Evolutionary conservation across 2,329 filamentous ascomycete genomes (phyloP).

Genomic region (Colletotrichum karsti): DNA sequence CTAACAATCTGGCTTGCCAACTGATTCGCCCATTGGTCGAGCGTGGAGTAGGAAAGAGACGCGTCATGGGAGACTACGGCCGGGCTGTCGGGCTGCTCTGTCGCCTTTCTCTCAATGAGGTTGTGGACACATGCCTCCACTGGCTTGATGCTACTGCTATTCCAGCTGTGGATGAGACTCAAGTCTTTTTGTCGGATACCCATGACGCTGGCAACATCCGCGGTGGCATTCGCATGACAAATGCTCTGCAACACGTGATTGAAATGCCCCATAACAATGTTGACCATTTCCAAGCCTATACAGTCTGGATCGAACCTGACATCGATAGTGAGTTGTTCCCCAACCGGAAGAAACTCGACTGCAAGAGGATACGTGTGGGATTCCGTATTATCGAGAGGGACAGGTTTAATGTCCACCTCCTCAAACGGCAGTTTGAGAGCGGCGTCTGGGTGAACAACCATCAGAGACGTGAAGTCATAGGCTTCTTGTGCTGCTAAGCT

Average conservation of each 20-base stretch:
- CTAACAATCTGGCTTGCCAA: background rate
- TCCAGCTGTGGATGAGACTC: background rate
- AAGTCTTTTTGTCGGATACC: background rate
- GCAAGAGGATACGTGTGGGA: conserved; percentile 2
- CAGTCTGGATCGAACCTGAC: conserved; percentile 2
- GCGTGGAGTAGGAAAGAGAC: background rate
- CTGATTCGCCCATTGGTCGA: conserved; percentile 2
- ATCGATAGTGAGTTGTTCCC: background rate
- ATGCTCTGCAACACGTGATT: background rate
- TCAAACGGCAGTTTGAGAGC: background rate
- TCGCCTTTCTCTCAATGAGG: background rate
- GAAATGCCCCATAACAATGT: background rate
- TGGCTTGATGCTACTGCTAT: background rate
- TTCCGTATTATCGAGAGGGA: background rate
- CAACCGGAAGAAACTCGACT: conserved; percentile 3
- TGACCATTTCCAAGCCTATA: background rate
- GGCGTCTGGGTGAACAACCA: conserved; percentile 37
- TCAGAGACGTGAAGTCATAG: conserved; percentile 36
- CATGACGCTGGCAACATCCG: background rate
- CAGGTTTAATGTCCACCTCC: background rate
- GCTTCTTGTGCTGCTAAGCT: conserved; percentile 24
- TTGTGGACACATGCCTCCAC: background rate
- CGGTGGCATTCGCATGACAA: background rate
- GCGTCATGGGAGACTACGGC: conserved; percentile 5
- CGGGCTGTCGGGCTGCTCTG: background rate